Conservation (phyloP, 495 filamentous ascomycete species). For the Barbatosphaeria neglecta region DNA sequence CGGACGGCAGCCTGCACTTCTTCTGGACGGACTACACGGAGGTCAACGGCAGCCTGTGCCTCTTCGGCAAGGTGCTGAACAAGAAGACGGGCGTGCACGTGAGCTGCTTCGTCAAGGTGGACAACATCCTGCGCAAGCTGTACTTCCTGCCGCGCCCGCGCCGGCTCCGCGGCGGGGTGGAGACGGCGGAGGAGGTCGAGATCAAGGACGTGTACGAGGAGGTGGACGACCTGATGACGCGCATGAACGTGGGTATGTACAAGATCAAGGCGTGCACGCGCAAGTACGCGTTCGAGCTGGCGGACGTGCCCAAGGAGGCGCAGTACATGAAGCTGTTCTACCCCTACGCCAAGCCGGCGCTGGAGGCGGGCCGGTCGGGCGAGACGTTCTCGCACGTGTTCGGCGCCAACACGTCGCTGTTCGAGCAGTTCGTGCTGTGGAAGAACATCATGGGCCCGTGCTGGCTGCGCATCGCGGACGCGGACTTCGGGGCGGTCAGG, state of each 20-base stretch:
- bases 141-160: conserved; percentile 82
- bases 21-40: conserved; percentile 98
- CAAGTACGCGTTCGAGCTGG: conserved; percentile 92
- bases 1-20: conserved; percentile 82
- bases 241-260: conserved; percentile 69
- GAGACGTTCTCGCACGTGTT: conserved; percentile 94
- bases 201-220: conserved; percentile 88
- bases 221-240: conserved; percentile 74
- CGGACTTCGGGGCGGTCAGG: conserved; percentile 70
- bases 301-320: conserved; percentile 72
- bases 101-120: conserved; percentile 92
- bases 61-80: conserved; percentile 94
- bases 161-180: conserved; percentile 42
- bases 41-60: conserved; percentile 78
- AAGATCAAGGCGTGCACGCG: conserved; percentile 84
- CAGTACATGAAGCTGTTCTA: conserved; percentile 92
- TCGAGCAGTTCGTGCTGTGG: conserved; percentile 97
- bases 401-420: conserved; percentile 83
- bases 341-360: conserved; percentile 64
- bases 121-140: conserved; percentile 86
- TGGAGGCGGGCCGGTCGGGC: conserved; percentile 51
- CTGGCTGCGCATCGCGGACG: conserved; percentile 82
- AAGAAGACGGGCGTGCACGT: conserved; percentile 67
- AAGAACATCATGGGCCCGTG: conserved; percentile 98
- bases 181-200: conserved; percentile 68